Evolutionary conservation across 345 rosid genomes (phyloP).

Genomic region (Mercurialis annua): DNA sequence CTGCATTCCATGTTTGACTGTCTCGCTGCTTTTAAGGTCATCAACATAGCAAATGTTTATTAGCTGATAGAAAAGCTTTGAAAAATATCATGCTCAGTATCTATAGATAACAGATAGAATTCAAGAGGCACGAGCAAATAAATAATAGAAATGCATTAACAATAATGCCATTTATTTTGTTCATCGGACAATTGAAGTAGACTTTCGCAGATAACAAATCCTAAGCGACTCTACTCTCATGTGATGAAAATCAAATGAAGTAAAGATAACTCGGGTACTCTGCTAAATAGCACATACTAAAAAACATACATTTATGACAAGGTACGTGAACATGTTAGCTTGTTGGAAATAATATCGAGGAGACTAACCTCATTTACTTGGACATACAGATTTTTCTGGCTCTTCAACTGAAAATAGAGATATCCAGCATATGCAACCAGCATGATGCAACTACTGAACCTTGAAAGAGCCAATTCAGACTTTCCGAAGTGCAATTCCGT

Average conservation of each 20-base stretch:
- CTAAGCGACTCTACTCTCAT: background rate
- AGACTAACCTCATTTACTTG: slow-evolving; percentile 31
- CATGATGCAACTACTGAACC: slow-evolving; percentile 53
- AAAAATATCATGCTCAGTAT: background rate
- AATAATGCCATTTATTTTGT: background rate
- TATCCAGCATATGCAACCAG: slow-evolving; percentile 48
- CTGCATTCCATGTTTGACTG: slow-evolving; percentile 16
- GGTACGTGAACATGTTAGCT: background rate
- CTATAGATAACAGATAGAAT: background rate
- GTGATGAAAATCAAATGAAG: background rate
- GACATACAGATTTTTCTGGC: slow-evolving; percentile 21
- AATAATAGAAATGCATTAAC: background rate
- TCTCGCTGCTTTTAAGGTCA: slow-evolving; percentile 26
- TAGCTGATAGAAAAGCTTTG: background rate
- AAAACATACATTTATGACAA: background rate
- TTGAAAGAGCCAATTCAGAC: slow-evolving; percentile 51
- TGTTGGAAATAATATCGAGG: background rate
- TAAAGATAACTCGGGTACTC: background rate
- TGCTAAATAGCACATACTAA: background rate
- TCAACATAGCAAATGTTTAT: background rate
- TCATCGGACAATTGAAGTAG: background rate
- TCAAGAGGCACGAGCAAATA: background rate
- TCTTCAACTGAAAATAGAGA: slow-evolving; percentile 46
- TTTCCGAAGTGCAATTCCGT: slow-evolving; percentile 47
- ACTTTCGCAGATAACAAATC: background rate